Base-by-base conservation (phyloP, 495 filamentous ascomycete species). In the Neurospora sp. region DNA sequence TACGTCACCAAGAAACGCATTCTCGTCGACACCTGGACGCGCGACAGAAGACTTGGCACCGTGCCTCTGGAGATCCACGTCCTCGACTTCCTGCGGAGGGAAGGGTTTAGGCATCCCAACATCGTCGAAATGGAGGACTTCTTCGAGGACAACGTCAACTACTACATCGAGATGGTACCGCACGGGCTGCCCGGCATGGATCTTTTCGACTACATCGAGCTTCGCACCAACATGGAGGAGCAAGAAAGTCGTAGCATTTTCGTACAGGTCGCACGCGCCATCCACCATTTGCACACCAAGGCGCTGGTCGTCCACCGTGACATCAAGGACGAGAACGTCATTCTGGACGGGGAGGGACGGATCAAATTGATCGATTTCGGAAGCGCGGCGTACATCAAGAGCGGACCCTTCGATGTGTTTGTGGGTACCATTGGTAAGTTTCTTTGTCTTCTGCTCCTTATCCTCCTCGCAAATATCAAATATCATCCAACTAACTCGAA, bases 121-220 rank as follows among this genome's bases (percentile, higher is more conserved):
- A 97, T 99, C 73, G 93, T 99, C 37, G 96, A 98, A 83, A 98
- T 99, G 96, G 89, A 92, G 42, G 94, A 96, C 73, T 99, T 98
- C 83, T 99, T 99, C 79, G 96, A 99, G 80, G 96, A 99, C 72
- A 93, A 97, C 73, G 85, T 94, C 79, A 98, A 99, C 77, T 99
- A 99, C 80, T 98, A 99, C 78, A 99, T 99, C 77, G 96, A 98
- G 79, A 99, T 98, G 96, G 86, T 92, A 7, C 96, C 96, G 15
- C 96, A 99, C 76, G 96, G 96, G 8, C 86, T 98, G 9, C 96
- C 96, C 3, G 96, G 96, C 19, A 98, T 99, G 96, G 96, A 99
- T 80, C 88, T 99, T 1, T 99, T 99, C 78, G 96, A 99, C 82
- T 99, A 98, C 79, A 99, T 99, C 73, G 96, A 99, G 81, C 89